Percentiles rank a stretch among this genome's conserved stretches.
Conservation (phyloP, 2,329 filamentous ascomycete species). For the Talaromyces rugulosus region DNA sequence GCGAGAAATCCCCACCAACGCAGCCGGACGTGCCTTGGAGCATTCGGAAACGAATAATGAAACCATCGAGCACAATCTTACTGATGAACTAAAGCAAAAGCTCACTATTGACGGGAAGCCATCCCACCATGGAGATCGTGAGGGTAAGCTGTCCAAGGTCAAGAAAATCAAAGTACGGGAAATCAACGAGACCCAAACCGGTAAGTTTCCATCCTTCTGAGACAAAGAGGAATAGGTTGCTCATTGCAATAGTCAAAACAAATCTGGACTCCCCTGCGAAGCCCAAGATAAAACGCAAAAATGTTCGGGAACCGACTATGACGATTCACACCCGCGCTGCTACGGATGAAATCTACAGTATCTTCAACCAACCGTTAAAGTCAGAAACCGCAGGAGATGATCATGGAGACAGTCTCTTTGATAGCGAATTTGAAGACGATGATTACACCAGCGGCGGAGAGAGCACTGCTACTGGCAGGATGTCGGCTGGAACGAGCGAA, state of each 20-base stretch:
- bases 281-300: conserved; percentile 78
- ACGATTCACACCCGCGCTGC: conserved; percentile 92
- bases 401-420: conserved; percentile 59
- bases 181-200: conserved; percentile 80
- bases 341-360: conserved; percentile 94
- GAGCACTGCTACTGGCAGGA: conserved; percentile 72
- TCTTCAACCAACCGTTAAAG: conserved; percentile 83
- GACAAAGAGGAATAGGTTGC: conserved; percentile 26
- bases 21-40: conserved; percentile 17
- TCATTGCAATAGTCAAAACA: conserved; percentile 65
- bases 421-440: conserved; percentile 61
- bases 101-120: conserved; percentile 23
- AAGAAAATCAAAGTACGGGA: conserved; percentile 79
- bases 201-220: conserved; percentile 48
- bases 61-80: conserved; percentile 21
- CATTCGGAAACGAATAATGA: conserved; percentile 1
- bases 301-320: conserved; percentile 84
- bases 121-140: conserved; percentile 21
- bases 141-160: conserved; percentile 39
- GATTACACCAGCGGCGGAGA: conserved; percentile 83
- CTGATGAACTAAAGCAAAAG: conserved; percentile 29
- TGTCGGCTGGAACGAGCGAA: conserved; percentile 61
- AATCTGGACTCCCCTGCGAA: conserved; percentile 86
- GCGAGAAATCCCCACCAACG: conserved; percentile 47
- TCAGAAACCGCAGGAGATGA: conserved; percentile 44